phyloP scores from a whole-genome alignment of 768 basidiomycete species.

The Hygrocybe punicea region DNA sequence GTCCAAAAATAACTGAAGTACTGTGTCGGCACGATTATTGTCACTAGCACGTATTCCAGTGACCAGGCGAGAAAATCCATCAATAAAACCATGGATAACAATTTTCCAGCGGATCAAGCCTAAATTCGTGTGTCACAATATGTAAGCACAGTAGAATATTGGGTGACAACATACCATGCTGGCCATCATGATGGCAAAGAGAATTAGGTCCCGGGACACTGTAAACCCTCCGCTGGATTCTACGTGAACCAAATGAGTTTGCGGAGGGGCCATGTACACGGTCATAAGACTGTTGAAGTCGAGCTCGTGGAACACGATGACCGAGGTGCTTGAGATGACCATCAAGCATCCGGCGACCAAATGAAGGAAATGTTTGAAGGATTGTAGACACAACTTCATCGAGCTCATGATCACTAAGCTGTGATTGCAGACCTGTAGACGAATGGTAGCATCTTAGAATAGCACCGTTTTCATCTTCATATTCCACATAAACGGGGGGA shows the following conservation, averaged over 20 bases:
- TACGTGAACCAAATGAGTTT: constrained; percentile 6
- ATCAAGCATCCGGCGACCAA: constrained; percentile 20
- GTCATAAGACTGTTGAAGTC: constrained; percentile 8
- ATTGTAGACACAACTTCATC: constrained; percentile 18
- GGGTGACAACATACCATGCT: constrained; percentile 15
- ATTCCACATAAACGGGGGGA: constrained; percentile 15
- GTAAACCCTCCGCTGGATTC: constrained; percentile 16
- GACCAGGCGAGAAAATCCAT: constrained; percentile 38
- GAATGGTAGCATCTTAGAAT: constrained; percentile 9
- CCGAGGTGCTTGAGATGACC: constrained; percentile 19
- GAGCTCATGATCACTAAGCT: constrained; percentile 18
- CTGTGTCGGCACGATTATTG: constrained; percentile 28
- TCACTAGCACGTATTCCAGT: constrained; percentile 26
- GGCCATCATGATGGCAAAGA: constrained; percentile 20
- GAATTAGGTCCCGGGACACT: constrained; percentile 19
- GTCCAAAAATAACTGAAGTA: constrained; percentile 17
- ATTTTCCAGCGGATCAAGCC: constrained; percentile 33
- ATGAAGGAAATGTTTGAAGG: constrained; percentile 19
- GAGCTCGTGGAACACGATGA: constrained; percentile 10
- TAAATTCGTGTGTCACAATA: constrained; percentile 7
- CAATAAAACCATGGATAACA: constrained; percentile 34
- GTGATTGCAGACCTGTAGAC: constrained; percentile 16
- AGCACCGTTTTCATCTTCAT: constrained; percentile 7
- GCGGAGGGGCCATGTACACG: constrained; percentile 12
- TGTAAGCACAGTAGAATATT: not conserved